Base-by-base conservation (phyloP, 129 eudicot species). In the Tanacetum coccineum region DNA sequence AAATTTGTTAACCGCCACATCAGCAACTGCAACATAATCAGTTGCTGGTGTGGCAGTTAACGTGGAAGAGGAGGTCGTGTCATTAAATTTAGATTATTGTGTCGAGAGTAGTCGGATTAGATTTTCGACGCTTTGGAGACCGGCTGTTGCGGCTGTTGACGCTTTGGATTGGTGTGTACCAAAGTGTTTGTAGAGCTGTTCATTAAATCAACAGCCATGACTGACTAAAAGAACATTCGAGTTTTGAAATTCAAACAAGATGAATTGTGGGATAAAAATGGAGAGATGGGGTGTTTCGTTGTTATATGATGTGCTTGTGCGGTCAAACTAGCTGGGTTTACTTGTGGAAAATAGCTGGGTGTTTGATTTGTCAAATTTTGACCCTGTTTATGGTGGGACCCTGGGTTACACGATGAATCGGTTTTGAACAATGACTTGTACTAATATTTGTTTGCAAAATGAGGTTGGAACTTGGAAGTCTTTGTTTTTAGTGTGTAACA, bases 101-200 rank as follows among this genome's bases (percentile, higher is more conserved):
- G 89, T 64, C 9, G 98, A 92, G 2, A 92, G 81, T 6, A 88
- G 47, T 66, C 87, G 79, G 82, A 92, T 84, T 30, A 92, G 85
- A 71, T 84, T 83, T 63, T 88, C 95, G 1, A 88, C 87, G 85
- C 98, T 92, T 47, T 92, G 87, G 4, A 92, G 81, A 9, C 96
- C 99, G 59, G 96, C 96, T 25, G 85, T 70, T 0, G 99, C 96
- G 0, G 99, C 96, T 70, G n/a, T n/a, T n/a, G n/a, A n/a, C n/a
- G n/a, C 89, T 95, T 47, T 83, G 82, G 13, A 83, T 79, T 81
- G 2, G 78, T 15, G n/a, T n/a, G n/a, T 0, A 75, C 45, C 13
- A 84, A 72, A 57, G 9, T 70, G 83, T 11, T 74, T 68, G 76
- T 80, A 78, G 79, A 78, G 30, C 84, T 85, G 3, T 75, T 69